These are phyloP conservation scores for Candida vartiovaarae DNA, from an alignment of 805 yeast genomes.

Conservation along the genomic window DNA sequence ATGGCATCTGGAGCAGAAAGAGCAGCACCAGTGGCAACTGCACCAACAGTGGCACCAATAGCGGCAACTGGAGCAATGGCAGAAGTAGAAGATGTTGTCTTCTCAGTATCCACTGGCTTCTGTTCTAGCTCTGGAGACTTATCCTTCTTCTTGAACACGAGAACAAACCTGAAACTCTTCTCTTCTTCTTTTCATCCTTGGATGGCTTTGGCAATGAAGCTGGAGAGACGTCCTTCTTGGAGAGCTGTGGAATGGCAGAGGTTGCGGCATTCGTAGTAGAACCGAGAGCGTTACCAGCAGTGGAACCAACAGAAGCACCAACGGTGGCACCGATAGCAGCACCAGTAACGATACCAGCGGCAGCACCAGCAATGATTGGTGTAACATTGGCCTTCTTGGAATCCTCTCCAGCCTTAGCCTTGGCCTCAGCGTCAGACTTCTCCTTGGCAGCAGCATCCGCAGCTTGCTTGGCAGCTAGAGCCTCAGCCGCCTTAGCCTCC, in stretches of 20 bases:
- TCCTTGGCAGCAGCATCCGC: conserved; percentile 4
- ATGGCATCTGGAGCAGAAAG: conserved; percentile 3
- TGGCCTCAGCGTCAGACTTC: conserved; percentile 4
- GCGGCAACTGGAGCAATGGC: conserved; percentile 8
- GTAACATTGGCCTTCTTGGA: conserved; percentile 6
- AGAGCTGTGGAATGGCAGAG: not conserved
- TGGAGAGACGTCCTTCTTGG: not conserved
- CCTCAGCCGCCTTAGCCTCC: conserved; percentile 2
- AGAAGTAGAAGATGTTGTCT: conserved; percentile 1
- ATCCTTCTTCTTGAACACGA: conserved; percentile 10
- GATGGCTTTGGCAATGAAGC: not conserved
- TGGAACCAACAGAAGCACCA: conserved; percentile 7
- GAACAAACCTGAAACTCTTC: conserved; percentile 15
- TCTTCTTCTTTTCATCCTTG: conserved; percentile 9
- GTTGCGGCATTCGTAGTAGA: not conserved
- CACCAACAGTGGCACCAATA: conserved; percentile 8
- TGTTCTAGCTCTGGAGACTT: conserved; percentile 1
- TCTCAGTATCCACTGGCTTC: not conserved
- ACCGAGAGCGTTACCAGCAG: conserved; percentile 9
- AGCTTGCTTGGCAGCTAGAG: conserved; percentile 4
- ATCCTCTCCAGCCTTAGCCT: conserved; percentile 2
- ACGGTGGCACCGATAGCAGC: conserved; percentile 6
- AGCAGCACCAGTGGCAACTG: conserved; percentile 4
- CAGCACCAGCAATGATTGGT: conserved; percentile 12
- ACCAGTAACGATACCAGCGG: conserved; percentile 3